Evolutionary conservation across 2,329 filamentous ascomycete species (phyloP).

Genomic region (Lizonia empirigonia): DNA sequence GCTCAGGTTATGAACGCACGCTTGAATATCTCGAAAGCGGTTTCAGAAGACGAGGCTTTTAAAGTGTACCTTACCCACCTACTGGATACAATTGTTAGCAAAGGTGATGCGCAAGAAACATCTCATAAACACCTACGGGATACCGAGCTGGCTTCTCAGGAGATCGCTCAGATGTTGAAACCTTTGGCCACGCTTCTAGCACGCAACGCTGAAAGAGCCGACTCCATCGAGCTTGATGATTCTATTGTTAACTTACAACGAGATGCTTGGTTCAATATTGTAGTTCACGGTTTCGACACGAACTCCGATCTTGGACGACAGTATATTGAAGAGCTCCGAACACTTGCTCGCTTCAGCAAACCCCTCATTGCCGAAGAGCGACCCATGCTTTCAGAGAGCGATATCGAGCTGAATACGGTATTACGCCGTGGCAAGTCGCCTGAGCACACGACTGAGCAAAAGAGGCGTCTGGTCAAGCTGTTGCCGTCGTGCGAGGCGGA

Average conservation of each 20-base stretch:
- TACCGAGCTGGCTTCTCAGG: constrained; percentile 78
- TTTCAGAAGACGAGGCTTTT: constrained; percentile 75
- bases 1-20: constrained; percentile 76
- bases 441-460: constrained; percentile 79
- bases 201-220: constrained; percentile 56
- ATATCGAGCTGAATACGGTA: constrained; percentile 95
- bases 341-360: constrained; percentile 85
- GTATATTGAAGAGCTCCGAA: constrained; percentile 76
- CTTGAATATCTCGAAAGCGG: constrained; percentile 73
- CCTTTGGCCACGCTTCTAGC: constrained; percentile 88
- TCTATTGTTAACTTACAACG: constrained; percentile 71
- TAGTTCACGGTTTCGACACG: constrained; percentile 86
- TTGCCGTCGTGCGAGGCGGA: constrained; percentile 78
- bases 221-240: constrained; percentile 60
- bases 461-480: constrained; percentile 74
- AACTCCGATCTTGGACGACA: constrained; percentile 74
- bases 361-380: constrained; percentile 87
- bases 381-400: constrained; percentile 88
- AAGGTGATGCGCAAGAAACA: constrained; percentile 81
- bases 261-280: constrained; percentile 98
- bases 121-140: constrained; percentile 75
- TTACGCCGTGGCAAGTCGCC: constrained; percentile 83
- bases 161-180: constrained; percentile 85
- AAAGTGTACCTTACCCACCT: constrained; percentile 83
- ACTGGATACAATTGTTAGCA: constrained; percentile 84